These are phyloP conservation scores for Metarhizium rileyi DNA, from an alignment of 2,329 filamentous ascomycete species.

Conservation along the genomic window DNA sequence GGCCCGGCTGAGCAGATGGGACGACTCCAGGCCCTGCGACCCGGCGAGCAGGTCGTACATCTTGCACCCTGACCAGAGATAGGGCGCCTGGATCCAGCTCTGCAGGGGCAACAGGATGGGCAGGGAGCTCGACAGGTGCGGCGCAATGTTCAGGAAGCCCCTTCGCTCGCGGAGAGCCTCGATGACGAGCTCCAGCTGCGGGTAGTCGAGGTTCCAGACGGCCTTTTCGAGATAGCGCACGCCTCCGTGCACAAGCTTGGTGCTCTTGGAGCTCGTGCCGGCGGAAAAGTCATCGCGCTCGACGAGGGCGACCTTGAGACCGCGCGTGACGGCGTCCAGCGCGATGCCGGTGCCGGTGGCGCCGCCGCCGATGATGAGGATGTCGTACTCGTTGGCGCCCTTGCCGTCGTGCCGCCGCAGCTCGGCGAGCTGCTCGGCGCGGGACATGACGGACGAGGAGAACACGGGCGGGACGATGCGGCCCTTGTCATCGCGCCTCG, in stretches of 20 bases:
- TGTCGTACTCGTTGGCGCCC: constrained; percentile 52
- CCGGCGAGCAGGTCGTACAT: constrained; percentile 75
- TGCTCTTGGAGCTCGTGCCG: constrained; percentile 79
- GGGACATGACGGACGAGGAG: constrained; percentile 25
- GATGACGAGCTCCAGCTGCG: constrained; percentile 70
- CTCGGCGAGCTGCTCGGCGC: constrained; percentile 29
- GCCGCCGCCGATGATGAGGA: constrained; percentile 70
- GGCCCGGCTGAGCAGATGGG: constrained; percentile 69
- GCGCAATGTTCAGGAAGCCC: constrained; percentile 75
- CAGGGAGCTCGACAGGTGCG: constrained; percentile 70
- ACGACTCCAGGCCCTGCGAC: constrained; percentile 72
- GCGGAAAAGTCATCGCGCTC: constrained; percentile 77
- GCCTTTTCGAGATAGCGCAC: constrained; percentile 82
- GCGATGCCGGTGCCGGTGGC: constrained; percentile 75
- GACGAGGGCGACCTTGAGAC: constrained; percentile 69
- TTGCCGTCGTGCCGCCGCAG: constrained; percentile 22
- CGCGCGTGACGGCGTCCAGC: constrained; percentile 69
- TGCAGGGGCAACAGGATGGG: constrained; percentile 77
- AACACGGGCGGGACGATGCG: constrained; percentile 28
- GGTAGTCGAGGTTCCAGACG: constrained; percentile 76
- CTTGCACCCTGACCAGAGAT: constrained; percentile 63
- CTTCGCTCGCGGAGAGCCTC: constrained; percentile 75
- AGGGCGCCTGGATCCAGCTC: constrained; percentile 75
- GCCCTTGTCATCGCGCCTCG: constrained; percentile 26
- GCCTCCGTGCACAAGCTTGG: constrained; percentile 77